phyloP scores from a whole-genome alignment of 2,329 filamentous ascomycete genomes.

The Penicillium sp. region DNA sequence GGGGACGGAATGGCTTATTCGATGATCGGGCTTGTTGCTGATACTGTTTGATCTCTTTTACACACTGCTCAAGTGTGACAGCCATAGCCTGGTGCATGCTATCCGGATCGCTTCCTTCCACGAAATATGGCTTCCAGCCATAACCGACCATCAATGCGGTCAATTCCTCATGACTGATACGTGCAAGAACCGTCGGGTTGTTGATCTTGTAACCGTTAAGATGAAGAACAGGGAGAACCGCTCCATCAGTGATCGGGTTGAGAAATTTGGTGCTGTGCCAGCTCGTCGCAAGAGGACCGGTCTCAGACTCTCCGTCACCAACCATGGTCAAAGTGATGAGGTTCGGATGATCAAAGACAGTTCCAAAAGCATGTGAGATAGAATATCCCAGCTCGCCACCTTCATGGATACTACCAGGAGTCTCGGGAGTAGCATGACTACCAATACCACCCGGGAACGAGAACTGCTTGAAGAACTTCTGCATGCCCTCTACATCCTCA shows the following conservation, averaged over 20 bases:
- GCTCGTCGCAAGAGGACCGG: constrained; percentile 73
- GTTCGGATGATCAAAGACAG: constrained; percentile 73
- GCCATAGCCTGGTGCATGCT: constrained; percentile 84
- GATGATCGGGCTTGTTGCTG: constrained; percentile 72
- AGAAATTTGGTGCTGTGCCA: constrained; percentile 85
- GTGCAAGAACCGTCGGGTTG: constrained; percentile 72
- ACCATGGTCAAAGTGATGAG: constrained; percentile 77
- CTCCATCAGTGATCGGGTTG: constrained; percentile 75
- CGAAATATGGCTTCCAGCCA: constrained; percentile 78
- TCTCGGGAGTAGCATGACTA: constrained; percentile 76
- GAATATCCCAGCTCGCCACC: constrained; percentile 82
- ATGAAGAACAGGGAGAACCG: constrained; percentile 74
- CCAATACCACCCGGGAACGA: constrained; percentile 79
- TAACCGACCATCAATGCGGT: constrained; percentile 70
- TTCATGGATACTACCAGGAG: constrained; percentile 74
- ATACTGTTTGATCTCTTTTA: constrained; percentile 66
- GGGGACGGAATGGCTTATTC: constrained; percentile 68
- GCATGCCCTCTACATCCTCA: constrained; percentile 67
- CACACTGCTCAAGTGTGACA: constrained; percentile 70
- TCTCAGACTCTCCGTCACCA: constrained; percentile 80
- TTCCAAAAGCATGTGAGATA: constrained; percentile 75
- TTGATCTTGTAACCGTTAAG: constrained; percentile 86
- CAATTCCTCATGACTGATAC: constrained; percentile 73
- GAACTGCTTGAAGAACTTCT: constrained; percentile 79
- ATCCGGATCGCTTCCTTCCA: constrained; percentile 71